Base-by-base conservation (phyloP, 2,329 filamentous ascomycete genomes). In the Diaporthe batatas region DNA sequence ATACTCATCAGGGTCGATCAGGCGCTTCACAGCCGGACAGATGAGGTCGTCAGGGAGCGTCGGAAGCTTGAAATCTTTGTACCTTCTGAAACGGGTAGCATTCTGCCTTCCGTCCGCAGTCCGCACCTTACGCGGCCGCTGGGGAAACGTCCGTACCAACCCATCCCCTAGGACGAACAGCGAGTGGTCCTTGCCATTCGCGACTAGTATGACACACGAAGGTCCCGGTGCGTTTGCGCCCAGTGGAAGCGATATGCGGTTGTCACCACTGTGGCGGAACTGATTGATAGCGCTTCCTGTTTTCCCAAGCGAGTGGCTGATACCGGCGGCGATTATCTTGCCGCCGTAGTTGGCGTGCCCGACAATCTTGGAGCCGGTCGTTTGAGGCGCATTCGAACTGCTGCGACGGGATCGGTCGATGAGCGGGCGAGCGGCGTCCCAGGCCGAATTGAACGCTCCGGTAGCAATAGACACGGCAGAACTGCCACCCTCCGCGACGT, bases 191-290 rank as follows among this genome's bases (percentile, higher is more conserved):
- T 87, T 90, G 76, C 87, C 90, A 44, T 90, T 88, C 34, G 87
- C 88, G 58, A 93, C 84, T 90, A 93, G 93, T 1, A 87, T 84
- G 3, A 93, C 88, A 77, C 91, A 93, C 4, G 87, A 86, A 10
- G 87, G 84, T 2, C 87, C 87, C 1, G 91, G 89, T 18, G 86
- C 83, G 34, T 81, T 80, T n/a, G 85, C 80, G 59, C 88, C 87
- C 14, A 84, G 82, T 14, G 92, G 93, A 39, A 94, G 84, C 58
- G 92, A 89, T 54, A 95, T 88, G 75, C 94, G 90, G 80, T 94
- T 94, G 79, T 94, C 93, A 14, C 91, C 91, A 0, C 90, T 93
- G 77, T 94, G 92, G 59, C 93, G 91, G 72, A 95, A 88, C 76
- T 93, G 90, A 76, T 87, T 92, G 80, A 93, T 90, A 55, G 88